Conservation (phyloP, 768 basidiomycete species). For the Tulasnella sp. region DNA sequence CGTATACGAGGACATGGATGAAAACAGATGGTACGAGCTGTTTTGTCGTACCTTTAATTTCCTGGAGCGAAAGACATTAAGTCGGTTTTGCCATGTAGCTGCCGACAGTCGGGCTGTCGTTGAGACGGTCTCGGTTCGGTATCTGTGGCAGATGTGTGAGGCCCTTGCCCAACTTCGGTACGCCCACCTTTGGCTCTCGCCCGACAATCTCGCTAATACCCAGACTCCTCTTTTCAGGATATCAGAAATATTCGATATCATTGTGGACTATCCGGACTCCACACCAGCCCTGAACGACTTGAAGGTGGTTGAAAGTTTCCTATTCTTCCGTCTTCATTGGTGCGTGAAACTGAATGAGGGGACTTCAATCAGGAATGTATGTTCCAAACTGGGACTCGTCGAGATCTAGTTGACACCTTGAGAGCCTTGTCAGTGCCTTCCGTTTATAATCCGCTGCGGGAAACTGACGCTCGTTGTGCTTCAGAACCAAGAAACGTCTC, state of each 20-base stretch:
- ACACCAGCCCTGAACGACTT: conserved; percentile 75
- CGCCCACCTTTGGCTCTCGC: conserved; percentile 16
- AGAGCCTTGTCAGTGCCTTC: conserved; percentile 55
- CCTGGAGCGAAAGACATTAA: conserved; percentile 5
- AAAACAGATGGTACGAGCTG: conserved; percentile 30
- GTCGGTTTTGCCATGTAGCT: conserved; percentile 12
- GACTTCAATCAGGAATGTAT: conserved; percentile 49
- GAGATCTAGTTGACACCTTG: conserved; percentile 60
- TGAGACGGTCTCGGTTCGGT: conserved; percentile 64
- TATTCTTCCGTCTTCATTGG: not conserved
- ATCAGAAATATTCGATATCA: conserved; percentile 88
- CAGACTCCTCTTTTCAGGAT: conserved; percentile 29
- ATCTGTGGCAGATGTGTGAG: conserved; percentile 91
- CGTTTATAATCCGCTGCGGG: not conserved
- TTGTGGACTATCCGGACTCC: conserved; percentile 88
- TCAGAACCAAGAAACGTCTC: conserved; percentile 75
- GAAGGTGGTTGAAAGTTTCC: conserved; percentile 45
- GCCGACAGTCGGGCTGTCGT: conserved; percentile 41
- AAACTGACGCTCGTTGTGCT: conserved; percentile 10
- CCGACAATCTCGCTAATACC: not conserved
- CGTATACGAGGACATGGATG: conserved; percentile 58
- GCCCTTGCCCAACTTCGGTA: conserved; percentile 79
- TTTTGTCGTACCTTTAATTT: not conserved
- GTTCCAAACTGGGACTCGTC: conserved; percentile 67
- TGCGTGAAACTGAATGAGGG: not conserved